Evolutionary conservation across 495 filamentous ascomycete species (phyloP).

Genomic region (Cryomyces minteri): DNA sequence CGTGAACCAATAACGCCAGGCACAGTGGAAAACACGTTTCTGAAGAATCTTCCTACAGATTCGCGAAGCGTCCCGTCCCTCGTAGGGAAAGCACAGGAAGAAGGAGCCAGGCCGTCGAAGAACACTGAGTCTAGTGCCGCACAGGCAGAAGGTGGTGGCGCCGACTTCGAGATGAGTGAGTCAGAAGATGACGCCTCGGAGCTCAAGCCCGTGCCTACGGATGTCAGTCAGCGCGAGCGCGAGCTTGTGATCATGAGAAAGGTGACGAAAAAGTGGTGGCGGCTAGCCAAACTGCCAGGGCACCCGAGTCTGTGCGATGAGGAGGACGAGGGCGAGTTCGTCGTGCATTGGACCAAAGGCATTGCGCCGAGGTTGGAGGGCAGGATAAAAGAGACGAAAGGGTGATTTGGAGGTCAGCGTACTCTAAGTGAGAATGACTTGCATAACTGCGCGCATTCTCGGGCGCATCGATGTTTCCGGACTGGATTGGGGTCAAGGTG

Average conservation of each 20-base stretch:
- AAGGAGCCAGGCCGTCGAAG: neutral
- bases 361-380: neutral
- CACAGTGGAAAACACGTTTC: neutral
- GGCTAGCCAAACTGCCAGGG: slow-evolving; percentile 37
- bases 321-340: slow-evolving; percentile 34
- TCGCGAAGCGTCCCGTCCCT: neutral
- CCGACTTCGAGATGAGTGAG: slow-evolving; percentile 3
- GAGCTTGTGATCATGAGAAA: slow-evolving; percentile 26
- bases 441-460: too few relatives aligned
- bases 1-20: neutral
- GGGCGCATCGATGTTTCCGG: too few relatives aligned
- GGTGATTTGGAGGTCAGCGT: too few relatives aligned
- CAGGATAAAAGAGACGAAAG: neutral
- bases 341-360: slow-evolving; percentile 58
- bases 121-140: neutral
- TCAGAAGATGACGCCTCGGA: slow-evolving; percentile 18
- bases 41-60: neutral
- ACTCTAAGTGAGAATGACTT: too few relatives aligned
- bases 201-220: slow-evolving; percentile 3
- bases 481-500: too few relatives aligned
- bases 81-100: slow-evolving; percentile 3
- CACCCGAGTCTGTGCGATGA: slow-evolving; percentile 24
- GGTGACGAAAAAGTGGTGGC: slow-evolving; percentile 57
- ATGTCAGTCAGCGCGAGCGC: slow-evolving; percentile 5
- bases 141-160: neutral